Conservation (phyloP, 2,329 filamentous ascomycete species). For the Dactylonectria macrodidyma region DNA sequence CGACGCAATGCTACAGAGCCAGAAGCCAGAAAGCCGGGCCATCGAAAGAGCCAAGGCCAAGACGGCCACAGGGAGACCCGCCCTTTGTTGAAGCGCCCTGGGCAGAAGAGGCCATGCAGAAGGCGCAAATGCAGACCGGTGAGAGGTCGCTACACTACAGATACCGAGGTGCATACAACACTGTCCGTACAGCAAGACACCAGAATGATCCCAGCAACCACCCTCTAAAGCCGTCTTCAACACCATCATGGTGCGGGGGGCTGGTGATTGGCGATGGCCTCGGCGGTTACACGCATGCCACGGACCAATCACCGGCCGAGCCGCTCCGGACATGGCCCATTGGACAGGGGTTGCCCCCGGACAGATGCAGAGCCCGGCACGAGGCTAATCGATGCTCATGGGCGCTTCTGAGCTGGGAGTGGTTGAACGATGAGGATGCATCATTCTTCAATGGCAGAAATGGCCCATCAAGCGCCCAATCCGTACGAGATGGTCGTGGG, state of each 20-base stretch:
- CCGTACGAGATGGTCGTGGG: not conserved
- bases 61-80: not conserved
- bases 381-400: constrained; percentile 1
- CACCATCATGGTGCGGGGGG: constrained; percentile 34
- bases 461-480: no score
- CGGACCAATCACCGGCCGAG: constrained; percentile 53
- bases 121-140: constrained; percentile 16
- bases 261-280: constrained; percentile 50
- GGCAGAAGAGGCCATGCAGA: not conserved
- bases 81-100: constrained; percentile 4
- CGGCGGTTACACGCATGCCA: constrained; percentile 57
- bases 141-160: constrained; percentile 6
- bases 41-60: not conserved
- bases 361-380: constrained; percentile 12
- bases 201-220: not conserved
- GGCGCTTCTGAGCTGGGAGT: not conserved
- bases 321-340: constrained; percentile 35
- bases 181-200: not conserved
- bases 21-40: constrained; percentile 6
- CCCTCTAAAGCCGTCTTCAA: not conserved
- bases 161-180: not conserved
- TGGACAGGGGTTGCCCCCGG: constrained; percentile 7
- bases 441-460: no score
- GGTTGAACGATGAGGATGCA: not conserved
- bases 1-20: constrained; percentile 3